phyloP scores from a whole-genome alignment of 2,329 filamentous ascomycete genomes.

The Camillea tinctor region DNA sequence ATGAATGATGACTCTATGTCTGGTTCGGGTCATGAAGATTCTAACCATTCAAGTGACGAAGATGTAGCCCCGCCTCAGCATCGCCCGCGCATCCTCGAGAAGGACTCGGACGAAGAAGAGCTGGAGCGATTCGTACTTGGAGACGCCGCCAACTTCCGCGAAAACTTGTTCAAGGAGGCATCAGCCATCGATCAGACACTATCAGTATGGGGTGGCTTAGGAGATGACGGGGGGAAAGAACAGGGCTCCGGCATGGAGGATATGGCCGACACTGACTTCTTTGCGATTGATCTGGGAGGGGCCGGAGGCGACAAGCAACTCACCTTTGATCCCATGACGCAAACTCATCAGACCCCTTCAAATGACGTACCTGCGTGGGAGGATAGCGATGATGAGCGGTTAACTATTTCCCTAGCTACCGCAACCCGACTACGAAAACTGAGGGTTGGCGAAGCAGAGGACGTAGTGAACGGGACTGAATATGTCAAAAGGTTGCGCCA shows the following conservation, averaged over 20 bases:
- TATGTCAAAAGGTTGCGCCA: conserved; percentile 78
- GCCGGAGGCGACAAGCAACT: conserved; percentile 37
- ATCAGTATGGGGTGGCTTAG: conserved; percentile 30
- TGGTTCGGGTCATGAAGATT: conserved; percentile 28
- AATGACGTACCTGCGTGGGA: conserved; percentile 70
- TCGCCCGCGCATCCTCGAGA: conserved; percentile 48
- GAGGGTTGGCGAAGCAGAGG: conserved; percentile 75
- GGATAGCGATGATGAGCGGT: conserved; percentile 91
- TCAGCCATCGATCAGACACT: conserved; percentile 27
- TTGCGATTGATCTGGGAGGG: conserved; percentile 74
- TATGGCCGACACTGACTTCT: conserved; percentile 77
- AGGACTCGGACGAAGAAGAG: conserved; percentile 80
- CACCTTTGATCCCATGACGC: conserved; percentile 16
- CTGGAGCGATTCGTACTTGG: conserved; percentile 88
- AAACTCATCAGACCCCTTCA: conserved; percentile 18
- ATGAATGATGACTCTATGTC: conserved; percentile 23
- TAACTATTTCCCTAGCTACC: conserved; percentile 78
- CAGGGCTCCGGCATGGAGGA: conserved; percentile 54
- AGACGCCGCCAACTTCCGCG: conserved; percentile 76
- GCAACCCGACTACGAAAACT: conserved; percentile 79
- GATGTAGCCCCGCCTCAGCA: conserved; percentile 25
- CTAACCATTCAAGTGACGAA: conserved; percentile 28
- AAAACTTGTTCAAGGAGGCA: conserved; percentile 64
- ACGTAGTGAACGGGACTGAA: conserved; percentile 81
- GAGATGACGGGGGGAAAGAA: conserved; percentile 45